phyloP scores from a whole-genome alignment of 1,284 basidiomycete species.

The Stygiomarasmius scandens region DNA sequence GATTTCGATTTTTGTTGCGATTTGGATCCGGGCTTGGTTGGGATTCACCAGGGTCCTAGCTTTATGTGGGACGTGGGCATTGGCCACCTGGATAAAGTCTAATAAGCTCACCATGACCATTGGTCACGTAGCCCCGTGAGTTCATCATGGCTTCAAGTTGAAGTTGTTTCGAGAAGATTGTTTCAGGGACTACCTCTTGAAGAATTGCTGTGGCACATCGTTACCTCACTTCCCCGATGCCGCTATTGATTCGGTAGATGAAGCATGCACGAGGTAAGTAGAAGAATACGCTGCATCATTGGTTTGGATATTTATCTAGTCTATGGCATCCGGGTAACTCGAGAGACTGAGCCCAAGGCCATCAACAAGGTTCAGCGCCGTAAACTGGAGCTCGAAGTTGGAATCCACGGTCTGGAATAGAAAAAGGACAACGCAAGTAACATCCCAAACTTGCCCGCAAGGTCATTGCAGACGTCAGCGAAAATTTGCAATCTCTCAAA shows the following conservation, averaged over 20 bases:
- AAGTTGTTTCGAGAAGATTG: no score
- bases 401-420: constrained; percentile 92
- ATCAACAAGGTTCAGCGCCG: constrained; percentile 94
- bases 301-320: constrained; percentile 21
- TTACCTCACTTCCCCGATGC: constrained; percentile 91
- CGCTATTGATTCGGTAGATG: constrained; percentile 93
- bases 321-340: constrained; percentile 82
- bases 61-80: no score
- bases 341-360: constrained; percentile 93
- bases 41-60: no score
- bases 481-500: constrained; percentile 87
- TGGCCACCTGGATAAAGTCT: no score
- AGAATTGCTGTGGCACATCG: constrained; percentile 97
- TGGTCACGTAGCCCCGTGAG: no score
- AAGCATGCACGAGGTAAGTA: constrained; percentile 83
- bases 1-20: no score
- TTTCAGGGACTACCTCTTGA: no score
- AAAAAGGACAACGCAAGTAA: constrained; percentile 93
- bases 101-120: no score
- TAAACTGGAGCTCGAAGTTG: constrained; percentile 93
- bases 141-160: no score
- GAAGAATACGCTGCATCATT: background rate
- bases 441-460: constrained; percentile 80
- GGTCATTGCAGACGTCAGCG: constrained; percentile 85
- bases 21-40: no score